phyloP scores from a whole-genome alignment of 345 rosid genomes.

The Pistacia integerrima region DNA sequence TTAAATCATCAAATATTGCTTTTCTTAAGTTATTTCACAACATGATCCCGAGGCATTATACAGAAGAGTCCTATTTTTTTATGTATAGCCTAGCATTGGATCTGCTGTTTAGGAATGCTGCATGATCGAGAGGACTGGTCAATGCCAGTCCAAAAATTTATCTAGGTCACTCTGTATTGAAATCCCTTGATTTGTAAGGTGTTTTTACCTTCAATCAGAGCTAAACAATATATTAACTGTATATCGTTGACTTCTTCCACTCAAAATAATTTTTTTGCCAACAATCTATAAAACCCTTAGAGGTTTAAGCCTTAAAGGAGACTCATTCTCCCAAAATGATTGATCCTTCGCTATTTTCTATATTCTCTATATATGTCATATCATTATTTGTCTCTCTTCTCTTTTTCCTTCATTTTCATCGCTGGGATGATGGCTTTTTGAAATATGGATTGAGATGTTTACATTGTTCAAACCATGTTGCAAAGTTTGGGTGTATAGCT shows the following conservation, averaged over 20 bases:
- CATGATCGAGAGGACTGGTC: neutral
- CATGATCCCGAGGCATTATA: neutral
- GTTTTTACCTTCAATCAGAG: neutral
- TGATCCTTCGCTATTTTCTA: neutral
- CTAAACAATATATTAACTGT: constrained; percentile 1
- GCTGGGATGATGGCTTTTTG: neutral
- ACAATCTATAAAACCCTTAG: neutral
- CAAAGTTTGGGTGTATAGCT: neutral
- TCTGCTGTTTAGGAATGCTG: neutral
- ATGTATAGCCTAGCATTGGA: neutral
- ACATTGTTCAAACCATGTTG: neutral
- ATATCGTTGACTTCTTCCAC: neutral
- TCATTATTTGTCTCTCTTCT: neutral
- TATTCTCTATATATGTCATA: neutral
- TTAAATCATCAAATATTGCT: neutral
- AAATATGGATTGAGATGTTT: neutral
- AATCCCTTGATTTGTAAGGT: neutral
- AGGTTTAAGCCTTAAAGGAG: neutral
- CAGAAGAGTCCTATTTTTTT: neutral
- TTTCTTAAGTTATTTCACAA: neutral
- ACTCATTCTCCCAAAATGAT: neutral
- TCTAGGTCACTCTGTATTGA: neutral
- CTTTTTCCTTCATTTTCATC: neutral
- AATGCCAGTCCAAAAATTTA: neutral
- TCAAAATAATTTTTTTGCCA: neutral